Conservation (phyloP, 169 alveolate genomes). For the Eimeria falciformis region DNA sequence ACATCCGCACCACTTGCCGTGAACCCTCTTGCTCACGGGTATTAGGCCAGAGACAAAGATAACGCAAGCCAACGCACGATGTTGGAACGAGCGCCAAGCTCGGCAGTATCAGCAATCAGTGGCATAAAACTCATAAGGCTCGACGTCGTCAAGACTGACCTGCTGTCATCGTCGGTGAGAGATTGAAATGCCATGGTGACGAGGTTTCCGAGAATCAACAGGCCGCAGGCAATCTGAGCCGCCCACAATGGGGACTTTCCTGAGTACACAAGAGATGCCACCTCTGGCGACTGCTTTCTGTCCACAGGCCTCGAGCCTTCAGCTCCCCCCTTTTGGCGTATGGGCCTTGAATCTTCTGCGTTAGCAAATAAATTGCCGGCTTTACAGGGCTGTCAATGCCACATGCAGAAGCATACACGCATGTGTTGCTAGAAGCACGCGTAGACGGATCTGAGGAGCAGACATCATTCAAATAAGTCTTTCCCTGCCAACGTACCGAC, state of each 20-base stretch:
- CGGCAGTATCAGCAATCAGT: too few species aligned
- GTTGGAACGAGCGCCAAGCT: too few species aligned
- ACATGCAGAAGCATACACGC: too few species aligned
- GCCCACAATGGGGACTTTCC: slow-evolving; percentile 84
- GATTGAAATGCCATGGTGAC: slow-evolving; percentile 89
- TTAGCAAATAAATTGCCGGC: not conserved
- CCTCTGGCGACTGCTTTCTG: not conserved
- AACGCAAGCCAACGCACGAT: too few species aligned
- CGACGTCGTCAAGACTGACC: slow-evolving; percentile 68
- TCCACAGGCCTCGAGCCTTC: not conserved
- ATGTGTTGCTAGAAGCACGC: too few species aligned
- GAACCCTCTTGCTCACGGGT: too few species aligned
- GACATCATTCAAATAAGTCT: not conserved
- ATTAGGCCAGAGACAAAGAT: too few species aligned
- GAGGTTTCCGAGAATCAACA: slow-evolving; percentile 88
- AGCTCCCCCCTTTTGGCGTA: not conserved
- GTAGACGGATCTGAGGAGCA: too few species aligned
- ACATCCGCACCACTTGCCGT: too few species aligned
- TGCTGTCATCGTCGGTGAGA: slow-evolving; percentile 91
- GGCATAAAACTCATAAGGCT: too few species aligned
- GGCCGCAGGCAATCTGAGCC: slow-evolving; percentile 87
- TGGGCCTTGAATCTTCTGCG: not conserved
- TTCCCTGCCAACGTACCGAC: slow-evolving; percentile 80
- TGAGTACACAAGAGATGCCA: not conserved
- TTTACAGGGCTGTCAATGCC: not conserved